Conservation (phyloP, 208 protist species). For the Naegleria fowleri region DNA sequence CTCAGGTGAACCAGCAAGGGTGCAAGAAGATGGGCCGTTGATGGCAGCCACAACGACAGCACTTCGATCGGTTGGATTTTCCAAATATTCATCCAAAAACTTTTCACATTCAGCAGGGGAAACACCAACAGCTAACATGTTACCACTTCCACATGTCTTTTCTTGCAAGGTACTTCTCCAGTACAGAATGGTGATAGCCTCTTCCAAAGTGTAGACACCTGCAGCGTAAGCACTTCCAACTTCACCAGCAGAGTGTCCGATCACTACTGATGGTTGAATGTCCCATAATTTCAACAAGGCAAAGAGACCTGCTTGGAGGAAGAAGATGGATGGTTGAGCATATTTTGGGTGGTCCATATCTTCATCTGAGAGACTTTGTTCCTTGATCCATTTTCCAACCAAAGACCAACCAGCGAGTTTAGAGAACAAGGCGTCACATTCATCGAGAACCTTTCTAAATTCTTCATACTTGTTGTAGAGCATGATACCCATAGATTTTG, state of each 20-base stretch:
- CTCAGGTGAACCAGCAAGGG: background rate
- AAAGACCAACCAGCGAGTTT: conserved; percentile 5
- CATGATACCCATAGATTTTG: conserved; percentile 43
- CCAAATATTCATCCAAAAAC: background rate
- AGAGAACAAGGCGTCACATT: conserved; percentile 33
- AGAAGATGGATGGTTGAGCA: conserved; percentile 45
- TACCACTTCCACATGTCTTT: background rate
- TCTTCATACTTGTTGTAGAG: conserved; percentile 38
- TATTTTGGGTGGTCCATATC: background rate
- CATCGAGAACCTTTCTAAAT: conserved; percentile 39
- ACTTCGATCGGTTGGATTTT: background rate
- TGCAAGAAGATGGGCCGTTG: background rate
- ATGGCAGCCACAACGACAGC: background rate
- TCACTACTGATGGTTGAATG: conserved; percentile 37
- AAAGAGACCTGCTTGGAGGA: conserved; percentile 44
- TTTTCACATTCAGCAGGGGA: background rate
- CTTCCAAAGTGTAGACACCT: conserved; percentile 43
- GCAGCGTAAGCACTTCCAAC: conserved; percentile 40
- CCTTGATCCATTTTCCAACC: conserved; percentile 27
- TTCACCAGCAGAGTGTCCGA: conserved; percentile 51
- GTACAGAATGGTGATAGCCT: conserved; percentile 40
- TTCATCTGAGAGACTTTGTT: background rate
- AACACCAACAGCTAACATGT: background rate
- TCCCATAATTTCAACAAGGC: conserved; percentile 32
- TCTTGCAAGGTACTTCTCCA: conserved; percentile 13